Percentiles rank a stretch among this genome's conserved stretches.
These are phyloP conservation scores for Stylonectria norvegica DNA, from an alignment of 2,329 filamentous ascomycete genomes.

Conservation along the genomic window DNA sequence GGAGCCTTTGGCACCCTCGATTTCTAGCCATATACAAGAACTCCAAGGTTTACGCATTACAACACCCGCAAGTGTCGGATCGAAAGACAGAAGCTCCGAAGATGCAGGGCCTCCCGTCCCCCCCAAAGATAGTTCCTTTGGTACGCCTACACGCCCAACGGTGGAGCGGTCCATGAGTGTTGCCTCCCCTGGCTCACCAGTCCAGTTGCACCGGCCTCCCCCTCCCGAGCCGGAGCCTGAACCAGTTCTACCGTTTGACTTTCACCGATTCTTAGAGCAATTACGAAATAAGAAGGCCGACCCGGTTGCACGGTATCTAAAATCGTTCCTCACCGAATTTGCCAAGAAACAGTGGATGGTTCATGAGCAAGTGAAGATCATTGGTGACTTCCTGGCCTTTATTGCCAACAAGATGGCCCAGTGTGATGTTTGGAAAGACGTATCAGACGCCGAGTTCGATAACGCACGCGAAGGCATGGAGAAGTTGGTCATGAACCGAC, in stretches of 20 bases:
- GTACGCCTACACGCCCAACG: conserved; percentile 34
- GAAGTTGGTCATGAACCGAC: conserved; percentile 96
- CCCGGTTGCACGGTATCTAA: conserved; percentile 90
- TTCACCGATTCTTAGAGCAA: conserved; percentile 94
- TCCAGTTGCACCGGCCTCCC: conserved; percentile 59
- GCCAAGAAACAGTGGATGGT: conserved; percentile 99
- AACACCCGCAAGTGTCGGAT: conserved; percentile 34
- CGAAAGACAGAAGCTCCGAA: conserved; percentile 37
- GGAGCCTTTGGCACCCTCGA: conserved; percentile 60
- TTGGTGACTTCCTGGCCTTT: conserved; percentile 91
- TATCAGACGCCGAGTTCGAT: conserved; percentile 95
- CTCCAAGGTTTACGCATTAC: conserved; percentile 42
- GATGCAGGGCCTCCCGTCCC: conserved; percentile 56
- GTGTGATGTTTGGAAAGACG: conserved; percentile 93
- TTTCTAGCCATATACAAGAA: conserved; percentile 49
- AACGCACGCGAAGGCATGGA: conserved; percentile 99
- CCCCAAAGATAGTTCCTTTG: conserved; percentile 54
- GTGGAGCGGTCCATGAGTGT: conserved; percentile 36
- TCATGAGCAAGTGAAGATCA: conserved; percentile 98
- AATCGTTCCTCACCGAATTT: conserved; percentile 92
- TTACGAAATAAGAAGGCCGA: conserved; percentile 96
- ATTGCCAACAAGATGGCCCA: conserved; percentile 98
- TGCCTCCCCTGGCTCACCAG: conserved; percentile 43
- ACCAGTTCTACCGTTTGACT: conserved; percentile 87
- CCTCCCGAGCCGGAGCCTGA: conserved; percentile 76